Evolutionary conservation across 1,139 yeast genomes (phyloP).

Genomic region (Arxiozyma slooffiae): DNA sequence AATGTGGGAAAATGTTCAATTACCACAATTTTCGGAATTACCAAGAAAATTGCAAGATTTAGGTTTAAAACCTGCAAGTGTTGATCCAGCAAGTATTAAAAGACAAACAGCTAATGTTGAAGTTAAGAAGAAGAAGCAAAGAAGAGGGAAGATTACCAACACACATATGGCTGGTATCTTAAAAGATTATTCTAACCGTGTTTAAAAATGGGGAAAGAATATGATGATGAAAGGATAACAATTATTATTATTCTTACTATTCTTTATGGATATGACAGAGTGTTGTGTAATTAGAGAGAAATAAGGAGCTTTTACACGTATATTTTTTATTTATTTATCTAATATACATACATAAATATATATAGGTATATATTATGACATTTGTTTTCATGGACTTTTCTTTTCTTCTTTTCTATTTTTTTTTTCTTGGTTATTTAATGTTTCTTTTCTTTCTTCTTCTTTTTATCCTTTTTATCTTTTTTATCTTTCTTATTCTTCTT

Average conservation of each 20-base stretch:
- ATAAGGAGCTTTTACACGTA: not conserved
- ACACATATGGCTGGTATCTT: constrained; percentile 93
- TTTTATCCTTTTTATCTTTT: constrained; percentile 27
- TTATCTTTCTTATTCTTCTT: constrained; percentile 17
- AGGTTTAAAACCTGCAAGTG: constrained; percentile 91
- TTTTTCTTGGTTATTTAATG: constrained; percentile 1
- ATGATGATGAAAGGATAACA: not conserved
- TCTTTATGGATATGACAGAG: not conserved
- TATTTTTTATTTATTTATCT: not conserved
- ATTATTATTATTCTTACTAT: not conserved
- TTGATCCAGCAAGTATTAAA: constrained; percentile 85
- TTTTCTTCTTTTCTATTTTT: not conserved
- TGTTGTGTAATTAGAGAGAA: too few relatives aligned
- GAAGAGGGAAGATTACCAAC: constrained; percentile 89
- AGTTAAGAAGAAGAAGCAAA: constrained; percentile 74
- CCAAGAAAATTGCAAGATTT: constrained; percentile 71
- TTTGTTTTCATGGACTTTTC: not conserved
- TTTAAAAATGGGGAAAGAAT: constrained; percentile 8
- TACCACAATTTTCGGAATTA: constrained; percentile 74
- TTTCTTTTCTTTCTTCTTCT: constrained; percentile 26
- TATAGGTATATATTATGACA: not conserved
- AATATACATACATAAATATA: not conserved
- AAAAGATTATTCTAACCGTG: constrained; percentile 56
- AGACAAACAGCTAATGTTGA: constrained; percentile 42
- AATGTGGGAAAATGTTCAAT: constrained; percentile 68